Conservation (phyloP, 2,329 filamentous ascomycete species). For the Neoarthrinium moseri region DNA sequence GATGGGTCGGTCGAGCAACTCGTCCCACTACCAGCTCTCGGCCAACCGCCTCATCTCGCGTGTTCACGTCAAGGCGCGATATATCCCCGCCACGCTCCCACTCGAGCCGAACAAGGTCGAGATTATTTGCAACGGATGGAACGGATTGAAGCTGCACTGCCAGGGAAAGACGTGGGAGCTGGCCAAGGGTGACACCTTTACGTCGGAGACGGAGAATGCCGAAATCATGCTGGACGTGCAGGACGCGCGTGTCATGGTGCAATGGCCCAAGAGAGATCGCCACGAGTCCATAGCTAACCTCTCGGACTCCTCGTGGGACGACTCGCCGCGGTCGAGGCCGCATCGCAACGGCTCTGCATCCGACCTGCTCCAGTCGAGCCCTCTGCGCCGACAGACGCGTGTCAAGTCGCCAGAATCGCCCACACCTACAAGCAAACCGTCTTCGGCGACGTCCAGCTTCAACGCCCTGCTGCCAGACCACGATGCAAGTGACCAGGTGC, state of each 20-base stretch:
- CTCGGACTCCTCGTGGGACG: slow-evolving; percentile 72
- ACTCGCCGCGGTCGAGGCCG: slow-evolving; percentile 47
- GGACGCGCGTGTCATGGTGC: slow-evolving; percentile 83
- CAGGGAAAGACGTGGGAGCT: slow-evolving; percentile 84
- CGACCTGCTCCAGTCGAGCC: slow-evolving; percentile 57
- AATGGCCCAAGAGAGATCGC: slow-evolving; percentile 71
- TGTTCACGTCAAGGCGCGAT: slow-evolving; percentile 86
- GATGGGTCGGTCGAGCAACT: slow-evolving; percentile 93
- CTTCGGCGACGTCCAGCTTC: slow-evolving; percentile 35
- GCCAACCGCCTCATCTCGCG: slow-evolving; percentile 90
- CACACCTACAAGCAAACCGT: slow-evolving; percentile 44
- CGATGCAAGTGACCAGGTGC: slow-evolving; percentile 43
- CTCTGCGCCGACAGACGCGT: slow-evolving; percentile 53
- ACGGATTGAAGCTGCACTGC: slow-evolving; percentile 90
- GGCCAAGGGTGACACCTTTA: slow-evolving; percentile 84
- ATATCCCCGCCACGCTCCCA: slow-evolving; percentile 66
- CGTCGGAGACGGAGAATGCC: slow-evolving; percentile 80
- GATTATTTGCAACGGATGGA: slow-evolving; percentile 92
- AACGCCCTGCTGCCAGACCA: slow-evolving; percentile 42
- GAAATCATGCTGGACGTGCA: slow-evolving; percentile 97
- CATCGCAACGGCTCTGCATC: slow-evolving; percentile 24
- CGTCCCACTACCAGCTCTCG: slow-evolving; percentile 92
- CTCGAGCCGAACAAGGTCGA: slow-evolving; percentile 77
- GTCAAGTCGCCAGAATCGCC: slow-evolving; percentile 76
- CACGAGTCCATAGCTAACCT: slow-evolving; percentile 48